These are phyloP conservation scores for Arthrobotrys pseudoclavata DNA, from an alignment of 2,329 filamentous ascomycete genomes.

Conservation along the genomic window DNA sequence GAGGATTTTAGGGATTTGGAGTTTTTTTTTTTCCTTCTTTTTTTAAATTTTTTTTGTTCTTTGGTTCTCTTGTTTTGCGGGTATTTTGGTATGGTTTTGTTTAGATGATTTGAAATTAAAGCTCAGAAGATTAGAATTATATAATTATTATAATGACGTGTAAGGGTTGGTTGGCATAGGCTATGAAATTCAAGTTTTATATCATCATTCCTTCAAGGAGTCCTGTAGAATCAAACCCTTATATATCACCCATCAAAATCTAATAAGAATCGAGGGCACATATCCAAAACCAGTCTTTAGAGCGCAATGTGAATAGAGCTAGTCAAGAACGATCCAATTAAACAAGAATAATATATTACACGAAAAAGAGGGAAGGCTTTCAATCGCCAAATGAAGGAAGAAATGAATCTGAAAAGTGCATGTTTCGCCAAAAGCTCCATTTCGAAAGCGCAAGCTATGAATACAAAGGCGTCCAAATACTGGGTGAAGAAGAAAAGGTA, in stretches of 20 bases:
- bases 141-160: background rate
- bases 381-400: background rate
- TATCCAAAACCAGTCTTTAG: background rate
- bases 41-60: background rate
- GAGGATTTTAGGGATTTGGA: slow-evolving; percentile 3
- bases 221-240: background rate
- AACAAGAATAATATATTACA: background rate
- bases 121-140: background rate
- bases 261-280: no score
- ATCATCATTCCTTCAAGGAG: background rate
- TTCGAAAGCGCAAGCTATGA: slow-evolving; percentile 1
- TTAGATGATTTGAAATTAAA: background rate
- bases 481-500: background rate
- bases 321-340: background rate
- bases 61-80: background rate
- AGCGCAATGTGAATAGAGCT: background rate
- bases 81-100: background rate
- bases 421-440: background rate
- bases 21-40: slow-evolving; percentile 21
- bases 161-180: background rate
- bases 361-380: background rate
- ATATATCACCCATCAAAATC: background rate
- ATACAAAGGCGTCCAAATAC: slow-evolving; percentile 10
- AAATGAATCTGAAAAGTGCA: background rate
- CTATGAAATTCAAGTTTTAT: background rate